Conservation (phyloP, 306 rosid genomes). For the Albizia julibrissin region DNA sequence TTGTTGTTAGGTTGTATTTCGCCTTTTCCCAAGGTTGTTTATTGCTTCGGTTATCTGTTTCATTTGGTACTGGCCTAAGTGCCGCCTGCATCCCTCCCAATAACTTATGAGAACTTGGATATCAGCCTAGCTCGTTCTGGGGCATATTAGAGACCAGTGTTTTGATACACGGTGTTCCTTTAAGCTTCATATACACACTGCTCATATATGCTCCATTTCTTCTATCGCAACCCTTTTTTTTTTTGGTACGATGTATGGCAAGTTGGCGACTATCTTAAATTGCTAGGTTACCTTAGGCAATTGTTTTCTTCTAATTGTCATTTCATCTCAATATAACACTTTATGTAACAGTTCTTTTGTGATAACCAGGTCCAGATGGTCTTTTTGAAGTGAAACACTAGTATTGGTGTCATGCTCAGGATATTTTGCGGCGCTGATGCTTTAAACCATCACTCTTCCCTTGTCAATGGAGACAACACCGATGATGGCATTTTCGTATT, state of each 20-base stretch:
- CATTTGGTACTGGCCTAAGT: background rate
- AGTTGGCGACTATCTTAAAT: background rate
- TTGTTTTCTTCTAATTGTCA: slow-evolving; percentile 18
- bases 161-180: background rate
- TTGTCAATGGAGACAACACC: slow-evolving; percentile 24
- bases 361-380: slow-evolving; percentile 53
- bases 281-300: background rate
- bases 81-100: background rate
- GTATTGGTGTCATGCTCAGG: slow-evolving; percentile 25
- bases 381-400: slow-evolving; percentile 48
- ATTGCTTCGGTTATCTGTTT: background rate
- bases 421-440: slow-evolving; percentile 17
- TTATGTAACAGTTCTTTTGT: slow-evolving; percentile 28
- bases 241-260: background rate
- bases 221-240: background rate
- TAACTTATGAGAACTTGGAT: background rate
- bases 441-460: background rate
- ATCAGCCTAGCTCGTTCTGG: slow-evolving; percentile 7
- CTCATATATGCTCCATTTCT: background rate
- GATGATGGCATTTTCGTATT: slow-evolving; percentile 17
- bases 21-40: background rate
- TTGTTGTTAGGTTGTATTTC: background rate
- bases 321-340: slow-evolving; percentile 5
- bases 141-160: background rate
- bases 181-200: background rate